These are phyloP conservation scores for Pythium dissimile DNA, from an alignment of 352 stramenopile genomes.

Conservation along the genomic window DNA sequence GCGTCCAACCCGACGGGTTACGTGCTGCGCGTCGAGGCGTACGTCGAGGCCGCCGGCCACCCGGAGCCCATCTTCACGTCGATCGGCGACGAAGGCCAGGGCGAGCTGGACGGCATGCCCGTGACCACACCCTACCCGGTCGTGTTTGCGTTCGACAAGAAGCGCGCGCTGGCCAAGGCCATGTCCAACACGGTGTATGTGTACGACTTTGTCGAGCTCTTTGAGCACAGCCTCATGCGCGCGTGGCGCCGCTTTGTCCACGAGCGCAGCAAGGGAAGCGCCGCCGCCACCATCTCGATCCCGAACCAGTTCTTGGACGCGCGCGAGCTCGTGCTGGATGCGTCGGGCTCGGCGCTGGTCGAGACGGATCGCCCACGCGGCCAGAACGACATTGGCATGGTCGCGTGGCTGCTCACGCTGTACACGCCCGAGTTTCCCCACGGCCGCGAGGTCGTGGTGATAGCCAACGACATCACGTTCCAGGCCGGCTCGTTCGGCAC, in stretches of 20 bases:
- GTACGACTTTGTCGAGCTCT: slow-evolving; percentile 99
- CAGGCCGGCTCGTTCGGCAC: slow-evolving; percentile 99
- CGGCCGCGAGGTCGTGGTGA: slow-evolving; percentile 97
- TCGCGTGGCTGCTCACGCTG: slow-evolving; percentile 98
- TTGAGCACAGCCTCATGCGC: slow-evolving; percentile 95
- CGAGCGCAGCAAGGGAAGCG: slow-evolving; percentile 62
- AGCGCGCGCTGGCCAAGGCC: slow-evolving; percentile 88
- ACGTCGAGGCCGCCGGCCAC: slow-evolving; percentile 94
- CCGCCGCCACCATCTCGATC: slow-evolving; percentile 58
- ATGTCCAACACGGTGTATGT: slow-evolving; percentile 99
- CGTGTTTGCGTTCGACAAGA: slow-evolving; percentile 93
- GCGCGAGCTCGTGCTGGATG: slow-evolving; percentile 92
- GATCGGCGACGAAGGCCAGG: slow-evolving; percentile 84
- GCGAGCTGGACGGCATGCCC: slow-evolving; percentile 93
- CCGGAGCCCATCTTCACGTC: slow-evolving; percentile 88
- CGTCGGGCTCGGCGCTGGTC: slow-evolving; percentile 50
- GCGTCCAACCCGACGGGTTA: slow-evolving; percentile 98
- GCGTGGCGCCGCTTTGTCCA: slow-evolving; percentile 92
- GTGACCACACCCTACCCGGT: slow-evolving; percentile 97
- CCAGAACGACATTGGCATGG: slow-evolving; percentile 99
- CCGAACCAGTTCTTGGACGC: slow-evolving; percentile 93
- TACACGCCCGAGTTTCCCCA: slow-evolving; percentile 98
- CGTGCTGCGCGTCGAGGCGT: slow-evolving; percentile 98
- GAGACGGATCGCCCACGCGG: slow-evolving; percentile 84
- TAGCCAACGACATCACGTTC: slow-evolving; percentile 99